These are phyloP conservation scores for Naganishia randhawae DNA, from an alignment of 768 basidiomycete species.

Conservation along the genomic window DNA sequence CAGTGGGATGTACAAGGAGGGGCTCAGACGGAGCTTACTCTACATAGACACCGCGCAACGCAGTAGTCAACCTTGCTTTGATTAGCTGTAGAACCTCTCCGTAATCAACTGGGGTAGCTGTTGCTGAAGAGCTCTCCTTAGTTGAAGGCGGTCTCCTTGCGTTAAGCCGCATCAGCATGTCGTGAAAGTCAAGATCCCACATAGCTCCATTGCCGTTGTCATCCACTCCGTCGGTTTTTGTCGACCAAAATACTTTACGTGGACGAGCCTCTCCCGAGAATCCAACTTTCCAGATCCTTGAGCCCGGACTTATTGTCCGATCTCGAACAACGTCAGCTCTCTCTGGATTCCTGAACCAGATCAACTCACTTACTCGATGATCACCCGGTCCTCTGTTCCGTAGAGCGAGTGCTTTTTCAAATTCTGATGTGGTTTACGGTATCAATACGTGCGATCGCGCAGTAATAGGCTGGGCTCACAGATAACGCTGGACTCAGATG, in stretches of 20 bases:
- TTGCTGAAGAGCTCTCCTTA: slow-evolving; percentile 58
- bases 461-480: neutral
- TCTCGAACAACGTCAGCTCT: neutral
- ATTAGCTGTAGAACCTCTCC: slow-evolving; percentile 72
- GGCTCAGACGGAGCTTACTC: too few species aligned
- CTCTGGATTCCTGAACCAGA: neutral
- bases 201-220: slow-evolving; percentile 32
- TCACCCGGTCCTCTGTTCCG: slow-evolving; percentile 90
- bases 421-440: slow-evolving; percentile 28
- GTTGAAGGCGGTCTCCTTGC: slow-evolving; percentile 15
- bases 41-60: slow-evolving; percentile 74
- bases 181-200: slow-evolving; percentile 43
- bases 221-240: slow-evolving; percentile 5
- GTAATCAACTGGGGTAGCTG: slow-evolving; percentile 62
- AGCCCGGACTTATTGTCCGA: slow-evolving; percentile 60
- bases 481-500: slow-evolving; percentile 15
- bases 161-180: slow-evolving; percentile 33
- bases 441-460: neutral
- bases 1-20: too few species aligned
- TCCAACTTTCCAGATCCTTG: slow-evolving; percentile 91
- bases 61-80: slow-evolving; percentile 64
- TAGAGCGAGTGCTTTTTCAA: slow-evolving; percentile 80
- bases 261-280: slow-evolving; percentile 94
- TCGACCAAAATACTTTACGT: slow-evolving; percentile 71
- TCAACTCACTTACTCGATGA: slow-evolving; percentile 63